A percentile compares a stretch with the other conserved stretches of the same genome.
These are phyloP conservation scores for Yamadazyma epiphylla DNA, from an alignment of 1,139 yeast species.

Conservation along the genomic window DNA sequence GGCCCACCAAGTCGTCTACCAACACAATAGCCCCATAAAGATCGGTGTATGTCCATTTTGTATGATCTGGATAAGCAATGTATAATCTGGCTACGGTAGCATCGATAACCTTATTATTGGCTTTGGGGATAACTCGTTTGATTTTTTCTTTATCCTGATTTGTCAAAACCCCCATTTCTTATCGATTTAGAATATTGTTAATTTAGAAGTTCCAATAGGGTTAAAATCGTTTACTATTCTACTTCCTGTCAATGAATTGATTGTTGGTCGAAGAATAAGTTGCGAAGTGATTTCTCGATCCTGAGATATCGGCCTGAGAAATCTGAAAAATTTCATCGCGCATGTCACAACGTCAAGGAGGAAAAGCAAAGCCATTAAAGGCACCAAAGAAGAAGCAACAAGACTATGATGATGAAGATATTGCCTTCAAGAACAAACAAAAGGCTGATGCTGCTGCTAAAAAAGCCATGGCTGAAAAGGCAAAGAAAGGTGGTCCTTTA, in stretches of 20 bases:
- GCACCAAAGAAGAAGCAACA: conserved; percentile 72
- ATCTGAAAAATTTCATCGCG: conserved; percentile 1
- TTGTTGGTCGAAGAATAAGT: too few relatives aligned
- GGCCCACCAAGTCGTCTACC: conserved; percentile 92
- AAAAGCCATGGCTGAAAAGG: conserved; percentile 85
- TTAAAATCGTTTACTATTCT: too few relatives aligned
- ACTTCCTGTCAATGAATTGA: too few relatives aligned
- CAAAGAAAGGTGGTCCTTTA: conserved; percentile 86
- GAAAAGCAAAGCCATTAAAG: conserved; percentile 66
- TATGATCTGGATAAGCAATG: conserved; percentile 82
- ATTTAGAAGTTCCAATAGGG: too few relatives aligned
- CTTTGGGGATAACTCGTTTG: conserved; percentile 84
- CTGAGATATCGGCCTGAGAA: too few relatives aligned
- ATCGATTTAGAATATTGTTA: too few relatives aligned
- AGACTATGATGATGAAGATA: conserved; percentile 78
- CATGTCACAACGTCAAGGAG: conserved; percentile 77
- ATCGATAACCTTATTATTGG: conserved; percentile 81
- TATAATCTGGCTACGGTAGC: conserved; percentile 89
- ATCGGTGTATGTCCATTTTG: conserved; percentile 85
- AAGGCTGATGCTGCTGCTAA: conserved; percentile 92
- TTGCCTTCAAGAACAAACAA: conserved; percentile 89
- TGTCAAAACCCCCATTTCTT: conserved; percentile 65
- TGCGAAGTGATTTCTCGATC: too few relatives aligned
- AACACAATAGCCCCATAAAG: conserved; percentile 80
- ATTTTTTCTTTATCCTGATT: conserved; percentile 80